Evolutionary conservation across 2,329 filamentous ascomycete species (phyloP).

Genomic region (Aureobasidium namibiae): DNA sequence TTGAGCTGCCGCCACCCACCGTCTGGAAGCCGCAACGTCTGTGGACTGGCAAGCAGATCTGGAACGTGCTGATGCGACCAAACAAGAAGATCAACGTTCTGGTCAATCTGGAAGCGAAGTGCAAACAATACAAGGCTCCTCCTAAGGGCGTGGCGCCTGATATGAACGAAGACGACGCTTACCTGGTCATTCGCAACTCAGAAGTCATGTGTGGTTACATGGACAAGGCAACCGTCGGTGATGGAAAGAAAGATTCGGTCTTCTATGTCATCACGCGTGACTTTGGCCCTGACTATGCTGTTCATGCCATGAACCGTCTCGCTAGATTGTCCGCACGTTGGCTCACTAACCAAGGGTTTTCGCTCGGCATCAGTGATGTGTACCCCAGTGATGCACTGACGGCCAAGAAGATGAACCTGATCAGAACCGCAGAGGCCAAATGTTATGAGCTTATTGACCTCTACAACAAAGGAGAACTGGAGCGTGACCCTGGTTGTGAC

Average conservation of each 20-base stretch:
- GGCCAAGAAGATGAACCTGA: conserved; percentile 64
- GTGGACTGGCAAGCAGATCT: conserved; percentile 97
- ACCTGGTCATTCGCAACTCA: conserved; percentile 88
- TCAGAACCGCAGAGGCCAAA: conserved; percentile 67
- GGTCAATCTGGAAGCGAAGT: conserved; percentile 89
- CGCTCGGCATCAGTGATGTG: conserved; percentile 91
- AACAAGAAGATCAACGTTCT: conserved; percentile 75
- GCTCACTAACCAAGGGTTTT: conserved; percentile 87
- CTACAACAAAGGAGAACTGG: conserved; percentile 71
- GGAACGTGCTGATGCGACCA: conserved; percentile 83
- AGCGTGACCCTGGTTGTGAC: conserved; percentile 81
- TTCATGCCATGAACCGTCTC: conserved; percentile 85
- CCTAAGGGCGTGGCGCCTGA: conserved; percentile 61
- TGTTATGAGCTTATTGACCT: conserved; percentile 76
- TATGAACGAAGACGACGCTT: conserved; percentile 66
- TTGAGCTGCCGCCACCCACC: conserved; percentile 80
- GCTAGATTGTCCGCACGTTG: conserved; percentile 84
- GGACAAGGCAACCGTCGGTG: conserved; percentile 96
- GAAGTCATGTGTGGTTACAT: conserved; percentile 96
- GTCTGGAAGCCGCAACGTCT: conserved; percentile 76
- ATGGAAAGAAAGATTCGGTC: conserved; percentile 94
- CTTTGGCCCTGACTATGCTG: conserved; percentile 82
- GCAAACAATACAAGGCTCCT: conserved; percentile 66
- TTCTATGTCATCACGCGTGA: conserved; percentile 96
- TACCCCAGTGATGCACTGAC: conserved; percentile 69